Conservation (phyloP, 306 rosid genomes). For the Prinsepia uniflora region DNA sequence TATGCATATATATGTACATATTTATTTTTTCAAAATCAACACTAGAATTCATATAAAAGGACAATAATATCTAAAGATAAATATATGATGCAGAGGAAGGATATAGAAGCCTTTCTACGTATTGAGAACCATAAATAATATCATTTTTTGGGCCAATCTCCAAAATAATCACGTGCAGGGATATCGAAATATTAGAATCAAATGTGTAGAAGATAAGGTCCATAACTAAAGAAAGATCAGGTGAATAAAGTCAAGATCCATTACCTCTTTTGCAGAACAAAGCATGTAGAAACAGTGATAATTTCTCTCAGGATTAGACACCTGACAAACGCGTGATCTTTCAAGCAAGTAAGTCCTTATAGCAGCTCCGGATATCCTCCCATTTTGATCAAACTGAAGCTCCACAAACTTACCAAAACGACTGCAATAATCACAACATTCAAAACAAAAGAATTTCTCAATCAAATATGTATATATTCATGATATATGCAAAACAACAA, state of each 20-base stretch:
- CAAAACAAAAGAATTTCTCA: slow-evolving; percentile 6
- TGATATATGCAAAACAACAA: slow-evolving; percentile 9
- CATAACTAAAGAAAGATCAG: slow-evolving; percentile 19
- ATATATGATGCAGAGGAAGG: neutral
- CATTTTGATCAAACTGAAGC: slow-evolving; percentile 85
- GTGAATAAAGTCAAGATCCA: slow-evolving; percentile 22
- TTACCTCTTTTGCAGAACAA: slow-evolving; percentile 98
- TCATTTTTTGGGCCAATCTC: slow-evolving; percentile 14
- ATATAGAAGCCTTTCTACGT: neutral
- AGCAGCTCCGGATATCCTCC: slow-evolving; percentile 99
- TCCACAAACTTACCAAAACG: slow-evolving; percentile 99
- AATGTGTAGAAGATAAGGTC: slow-evolving; percentile 22
- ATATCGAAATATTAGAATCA: slow-evolving; percentile 17
- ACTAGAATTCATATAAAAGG: neutral
- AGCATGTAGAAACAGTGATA: slow-evolving; percentile 99
- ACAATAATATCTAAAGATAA: neutral
- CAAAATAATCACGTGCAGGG: slow-evolving; percentile 4
- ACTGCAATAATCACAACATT: slow-evolving; percentile 46
- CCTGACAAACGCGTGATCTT: slow-evolving; percentile 99
- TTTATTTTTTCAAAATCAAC: neutral
- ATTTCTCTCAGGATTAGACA: slow-evolving; percentile 97
- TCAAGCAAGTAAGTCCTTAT: slow-evolving; percentile 94
- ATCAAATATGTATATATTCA: slow-evolving; percentile 27
- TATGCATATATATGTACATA: neutral
- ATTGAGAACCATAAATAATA: neutral